phyloP scores from a whole-genome alignment of 352 stramenopile genomes.

The Phytophthora pseudosyringae region DNA sequence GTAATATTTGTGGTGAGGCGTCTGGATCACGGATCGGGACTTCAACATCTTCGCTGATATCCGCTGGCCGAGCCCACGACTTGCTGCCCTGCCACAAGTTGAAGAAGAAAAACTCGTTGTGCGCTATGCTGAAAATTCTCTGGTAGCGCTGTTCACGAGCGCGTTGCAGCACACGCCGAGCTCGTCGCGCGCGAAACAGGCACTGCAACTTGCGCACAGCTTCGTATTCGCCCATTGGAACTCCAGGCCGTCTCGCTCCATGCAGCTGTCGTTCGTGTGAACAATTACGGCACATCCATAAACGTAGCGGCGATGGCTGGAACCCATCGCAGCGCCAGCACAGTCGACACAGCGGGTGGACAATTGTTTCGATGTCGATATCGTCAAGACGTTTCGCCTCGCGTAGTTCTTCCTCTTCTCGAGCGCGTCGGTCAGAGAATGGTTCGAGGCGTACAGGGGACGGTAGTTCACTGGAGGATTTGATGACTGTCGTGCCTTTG shows the following conservation, averaged over 20 bases:
- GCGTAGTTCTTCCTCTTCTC: slow-evolving; percentile 40
- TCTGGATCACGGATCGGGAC: slow-evolving; percentile 80
- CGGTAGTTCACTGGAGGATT: slow-evolving; percentile 11
- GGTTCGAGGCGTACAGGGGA: slow-evolving; percentile 61
- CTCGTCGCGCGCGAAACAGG: slow-evolving; percentile 60
- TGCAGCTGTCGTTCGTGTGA: slow-evolving; percentile 78
- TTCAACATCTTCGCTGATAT: slow-evolving; percentile 52
- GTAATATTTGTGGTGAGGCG: slow-evolving; percentile 46
- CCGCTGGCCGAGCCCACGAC: slow-evolving; percentile 54
- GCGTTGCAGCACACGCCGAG: slow-evolving; percentile 54
- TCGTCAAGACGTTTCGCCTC: slow-evolving; percentile 59
- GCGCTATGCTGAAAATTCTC: slow-evolving; percentile 75
- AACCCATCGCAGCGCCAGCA: slow-evolving; percentile 84
- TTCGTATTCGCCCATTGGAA: slow-evolving; percentile 69
- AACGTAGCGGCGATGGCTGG: slow-evolving; percentile 62
- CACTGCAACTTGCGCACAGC: slow-evolving; percentile 80
- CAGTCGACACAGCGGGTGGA: slow-evolving; percentile 76
- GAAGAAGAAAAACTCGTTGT: slow-evolving; percentile 84
- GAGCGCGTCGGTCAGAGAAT: slow-evolving; percentile 42
- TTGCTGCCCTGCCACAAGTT: slow-evolving; percentile 62
- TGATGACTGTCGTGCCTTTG: slow-evolving; percentile 29
- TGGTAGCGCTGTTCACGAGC: slow-evolving; percentile 72
- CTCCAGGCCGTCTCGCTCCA: slow-evolving; percentile 43
- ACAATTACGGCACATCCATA: slow-evolving; percentile 78
- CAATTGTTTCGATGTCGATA: slow-evolving; percentile 68